A percentile compares a stretch with the other conserved stretches of the same genome.
These are phyloP conservation scores for Colletotrichum cereale DNA, from an alignment of 2,329 filamentous ascomycete genomes.

Conservation along the genomic window DNA sequence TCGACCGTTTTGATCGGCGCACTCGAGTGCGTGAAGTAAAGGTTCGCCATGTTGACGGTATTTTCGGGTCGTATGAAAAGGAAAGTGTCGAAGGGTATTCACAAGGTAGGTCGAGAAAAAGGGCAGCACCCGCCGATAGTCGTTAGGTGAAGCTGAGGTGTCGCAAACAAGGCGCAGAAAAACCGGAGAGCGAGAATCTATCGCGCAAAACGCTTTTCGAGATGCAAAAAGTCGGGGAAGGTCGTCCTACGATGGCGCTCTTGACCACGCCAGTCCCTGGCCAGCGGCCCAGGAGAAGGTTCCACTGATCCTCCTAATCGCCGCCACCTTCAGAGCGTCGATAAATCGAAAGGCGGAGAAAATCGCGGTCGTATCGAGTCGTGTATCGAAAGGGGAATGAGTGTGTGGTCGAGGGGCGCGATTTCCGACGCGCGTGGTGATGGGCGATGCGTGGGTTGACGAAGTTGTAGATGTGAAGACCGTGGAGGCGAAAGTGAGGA, in stretches of 20 bases:
- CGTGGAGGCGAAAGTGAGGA: slow-evolving; percentile 55
- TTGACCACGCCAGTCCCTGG: slow-evolving; percentile 58
- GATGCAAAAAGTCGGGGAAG: slow-evolving; percentile 51
- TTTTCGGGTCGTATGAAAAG: slow-evolving; percentile 40
- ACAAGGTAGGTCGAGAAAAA: slow-evolving; percentile 13
- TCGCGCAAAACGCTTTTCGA: slow-evolving; percentile 44
- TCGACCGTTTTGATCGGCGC: slow-evolving; percentile 97
- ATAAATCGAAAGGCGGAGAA: slow-evolving; percentile 46
- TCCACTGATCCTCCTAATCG: slow-evolving; percentile 60
- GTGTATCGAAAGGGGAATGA: slow-evolving; percentile 50
- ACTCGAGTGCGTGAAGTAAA: slow-evolving; percentile 90
- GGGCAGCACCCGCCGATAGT: slow-evolving; percentile 21
- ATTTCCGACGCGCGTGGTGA: slow-evolving; percentile 67
- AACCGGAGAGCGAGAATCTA: slow-evolving; percentile 42
- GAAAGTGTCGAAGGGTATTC: slow-evolving; percentile 22
- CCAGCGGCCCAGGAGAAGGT: slow-evolving; percentile 62
- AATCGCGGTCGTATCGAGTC: slow-evolving; percentile 53
- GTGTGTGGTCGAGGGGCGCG: slow-evolving; percentile 52
- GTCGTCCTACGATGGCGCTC: slow-evolving; percentile 56
- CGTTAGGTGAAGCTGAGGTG: slow-evolving; percentile 42
- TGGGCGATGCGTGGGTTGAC: slow-evolving; percentile 50
- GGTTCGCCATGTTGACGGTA: slow-evolving; percentile 85
- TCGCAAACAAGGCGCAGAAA: slow-evolving; percentile 44
- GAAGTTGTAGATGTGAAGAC: slow-evolving; percentile 48
- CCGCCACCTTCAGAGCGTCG: slow-evolving; percentile 52